Percentiles rank a stretch among this genome's conserved stretches.
phyloP scores from a whole-genome alignment of 2,329 filamentous ascomycete species.

The Aspergillus fumigatiaffinis region DNA sequence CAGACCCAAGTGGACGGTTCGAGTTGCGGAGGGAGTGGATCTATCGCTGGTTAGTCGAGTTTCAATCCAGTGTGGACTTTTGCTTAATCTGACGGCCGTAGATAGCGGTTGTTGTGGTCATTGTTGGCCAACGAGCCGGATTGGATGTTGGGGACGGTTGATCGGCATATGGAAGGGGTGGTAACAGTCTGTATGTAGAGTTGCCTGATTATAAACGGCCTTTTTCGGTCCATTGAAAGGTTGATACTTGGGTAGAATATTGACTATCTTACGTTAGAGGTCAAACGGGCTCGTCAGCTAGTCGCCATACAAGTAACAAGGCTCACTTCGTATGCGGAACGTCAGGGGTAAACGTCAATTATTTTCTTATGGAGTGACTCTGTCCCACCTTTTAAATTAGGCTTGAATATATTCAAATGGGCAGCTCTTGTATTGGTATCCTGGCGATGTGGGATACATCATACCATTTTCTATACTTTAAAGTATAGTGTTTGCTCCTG shows the following conservation, averaged over 20 bases:
- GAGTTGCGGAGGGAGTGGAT: conserved; percentile 13
- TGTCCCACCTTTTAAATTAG: too few relatives aligned
- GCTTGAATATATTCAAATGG: too few relatives aligned
- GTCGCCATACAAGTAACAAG: too few relatives aligned
- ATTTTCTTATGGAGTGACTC: too few relatives aligned
- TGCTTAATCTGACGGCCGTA: not conserved
- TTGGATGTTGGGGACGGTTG: not conserved
- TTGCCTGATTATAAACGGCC: not conserved
- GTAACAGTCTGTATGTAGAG: not conserved
- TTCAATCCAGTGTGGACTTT: not conserved
- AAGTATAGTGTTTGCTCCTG: too few relatives aligned
- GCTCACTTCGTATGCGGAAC: too few relatives aligned
- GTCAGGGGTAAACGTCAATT: too few relatives aligned
- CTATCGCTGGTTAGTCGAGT: conserved; percentile 10
- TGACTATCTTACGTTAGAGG: too few relatives aligned
- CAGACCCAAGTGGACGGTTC: conserved; percentile 14
- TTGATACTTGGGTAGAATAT: not conserved
- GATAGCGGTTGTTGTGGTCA: conserved; percentile 15
- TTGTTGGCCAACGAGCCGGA: conserved; percentile 11
- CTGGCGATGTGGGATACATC: too few relatives aligned
- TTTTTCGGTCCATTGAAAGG: not conserved
- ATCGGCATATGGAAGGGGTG: not conserved
- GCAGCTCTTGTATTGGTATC: too few relatives aligned
- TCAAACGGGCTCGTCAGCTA: too few relatives aligned
- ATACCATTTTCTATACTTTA: too few relatives aligned